A percentile compares a stretch with the other conserved stretches of the same genome.
Evolutionary conservation across 768 basidiomycete genomes (phyloP).

Genomic region (Boletellus ananas): DNA sequence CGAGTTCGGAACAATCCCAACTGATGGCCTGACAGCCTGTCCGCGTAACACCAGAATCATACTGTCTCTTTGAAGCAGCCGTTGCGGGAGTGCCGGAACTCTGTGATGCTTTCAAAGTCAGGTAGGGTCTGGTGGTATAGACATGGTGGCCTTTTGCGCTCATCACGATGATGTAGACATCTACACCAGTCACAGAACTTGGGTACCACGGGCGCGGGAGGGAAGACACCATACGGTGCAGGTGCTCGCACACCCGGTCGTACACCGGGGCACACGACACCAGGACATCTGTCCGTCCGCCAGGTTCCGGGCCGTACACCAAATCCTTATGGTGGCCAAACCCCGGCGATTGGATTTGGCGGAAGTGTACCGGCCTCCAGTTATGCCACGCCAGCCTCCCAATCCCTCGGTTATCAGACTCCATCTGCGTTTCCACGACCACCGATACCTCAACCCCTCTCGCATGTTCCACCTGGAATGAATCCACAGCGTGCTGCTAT

Average conservation of each 20-base stretch:
- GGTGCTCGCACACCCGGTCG: slow-evolving; percentile 75
- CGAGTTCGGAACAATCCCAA: background rate
- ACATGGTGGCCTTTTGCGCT: background rate
- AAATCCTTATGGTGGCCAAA: slow-evolving; percentile 63
- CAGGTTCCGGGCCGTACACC: slow-evolving; percentile 67
- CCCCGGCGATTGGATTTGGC: slow-evolving; percentile 32
- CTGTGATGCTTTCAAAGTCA: slow-evolving; percentile 95
- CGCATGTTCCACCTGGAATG: slow-evolving; percentile 53
- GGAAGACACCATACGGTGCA: slow-evolving; percentile 77
- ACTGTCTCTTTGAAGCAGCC: slow-evolving; percentile 85
- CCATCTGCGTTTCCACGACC: slow-evolving; percentile 38
- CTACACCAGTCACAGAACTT: slow-evolving; percentile 73
- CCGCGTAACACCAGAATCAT: slow-evolving; percentile 83
- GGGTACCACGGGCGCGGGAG: slow-evolving; percentile 49
- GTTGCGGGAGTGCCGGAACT: slow-evolving; percentile 90
- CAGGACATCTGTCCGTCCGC: slow-evolving; percentile 76
- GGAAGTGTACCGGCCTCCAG: slow-evolving; percentile 25
- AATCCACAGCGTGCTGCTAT: slow-evolving; percentile 65
- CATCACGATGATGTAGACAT: slow-evolving; percentile 45
- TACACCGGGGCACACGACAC: slow-evolving; percentile 69
- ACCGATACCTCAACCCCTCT: slow-evolving; percentile 38
- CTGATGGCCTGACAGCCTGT: slow-evolving; percentile 54
- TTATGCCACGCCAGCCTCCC: slow-evolving; percentile 31
- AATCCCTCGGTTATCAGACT: slow-evolving; percentile 41
- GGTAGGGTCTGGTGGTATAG: slow-evolving; percentile 38